These are phyloP conservation scores for Aspergillus sp. DNA, from an alignment of 2,329 filamentous ascomycete genomes.

Conservation along the genomic window DNA sequence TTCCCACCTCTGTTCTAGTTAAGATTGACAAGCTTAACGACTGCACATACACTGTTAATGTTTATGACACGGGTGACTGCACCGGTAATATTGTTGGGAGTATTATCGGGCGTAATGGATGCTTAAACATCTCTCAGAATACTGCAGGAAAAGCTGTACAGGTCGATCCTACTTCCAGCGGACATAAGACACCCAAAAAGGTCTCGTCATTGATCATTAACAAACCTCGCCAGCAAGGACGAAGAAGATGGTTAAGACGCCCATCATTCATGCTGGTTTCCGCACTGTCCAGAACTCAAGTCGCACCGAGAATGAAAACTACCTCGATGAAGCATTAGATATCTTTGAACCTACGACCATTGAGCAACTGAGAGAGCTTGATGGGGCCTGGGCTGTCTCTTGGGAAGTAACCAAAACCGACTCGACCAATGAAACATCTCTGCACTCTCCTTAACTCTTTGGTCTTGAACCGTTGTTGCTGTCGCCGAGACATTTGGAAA, in stretches of 20 bases:
- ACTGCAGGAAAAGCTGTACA: neutral
- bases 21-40: constrained; percentile 1
- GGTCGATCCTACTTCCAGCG: neutral
- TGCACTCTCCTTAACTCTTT: neutral
- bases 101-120: neutral
- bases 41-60: neutral
- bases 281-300: neutral
- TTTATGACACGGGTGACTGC: neutral
- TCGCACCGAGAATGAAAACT: neutral
- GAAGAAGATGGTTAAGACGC: neutral
- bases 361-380: neutral
- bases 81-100: neutral
- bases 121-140: neutral
- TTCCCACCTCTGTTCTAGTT: neutral
- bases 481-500: too few species aligned
- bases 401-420: neutral
- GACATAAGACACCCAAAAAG: neutral
- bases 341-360: neutral
- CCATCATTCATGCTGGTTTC: neutral
- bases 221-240: neutral
- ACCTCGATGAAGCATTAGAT: neutral
- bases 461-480: too few species aligned
- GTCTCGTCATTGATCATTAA: neutral
- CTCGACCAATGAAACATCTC: neutral
- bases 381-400: neutral